Evolutionary conservation across 495 filamentous ascomycete genomes (phyloP), one percentile per base, ranked within the genome.

Genomic region (Platismatia glauca): DNA sequence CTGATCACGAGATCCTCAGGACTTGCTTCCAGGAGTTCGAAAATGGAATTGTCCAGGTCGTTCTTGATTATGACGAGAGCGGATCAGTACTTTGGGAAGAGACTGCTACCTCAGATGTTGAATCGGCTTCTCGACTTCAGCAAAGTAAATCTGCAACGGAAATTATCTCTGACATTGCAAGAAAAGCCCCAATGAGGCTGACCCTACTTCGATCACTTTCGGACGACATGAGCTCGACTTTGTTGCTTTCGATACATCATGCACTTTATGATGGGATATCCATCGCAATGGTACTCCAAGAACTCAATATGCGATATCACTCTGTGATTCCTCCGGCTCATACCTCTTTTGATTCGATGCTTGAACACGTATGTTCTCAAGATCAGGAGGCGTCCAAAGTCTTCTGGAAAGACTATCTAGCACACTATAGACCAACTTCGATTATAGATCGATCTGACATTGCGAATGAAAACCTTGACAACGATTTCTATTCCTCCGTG

Each of bases 201-300:
- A 62, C 56, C 18, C 31, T 73, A 12, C 61, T 67, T 22, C 66
- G 31, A n/a, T 60, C 64, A 33, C 57, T 59, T 2, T 37, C 7
- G 15, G 66, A 59, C 4, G 63, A 68, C 11, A 34, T 60, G 5
- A 66, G 67, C 0, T 37, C 68, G 5, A 64, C 69, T 38, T 57
- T 71, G 8, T 56, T 76, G 8, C 63, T 78, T 15, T 75, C 75
- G 24, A 69, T 76, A 38, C 70, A 61, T 72, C 93, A 97, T 69
- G 89, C 84, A 8, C 74, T 97, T 0, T 97, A 97, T 67, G 93
- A 97, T 74, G 92, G 88, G 1, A 88, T 82, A 67, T 93, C 89
- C 59, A 78, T 95, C 34, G 71, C 79, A 0, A 74, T 91, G 33
- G 70, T 96, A 0, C 73, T 96, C 20, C 73, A 78, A 7, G 73